Percentiles rank a stretch among this genome's conserved stretches.
Conservation (phyloP, 192 early-diverging fungal species). For the Chytriomyces sp. region DNA sequence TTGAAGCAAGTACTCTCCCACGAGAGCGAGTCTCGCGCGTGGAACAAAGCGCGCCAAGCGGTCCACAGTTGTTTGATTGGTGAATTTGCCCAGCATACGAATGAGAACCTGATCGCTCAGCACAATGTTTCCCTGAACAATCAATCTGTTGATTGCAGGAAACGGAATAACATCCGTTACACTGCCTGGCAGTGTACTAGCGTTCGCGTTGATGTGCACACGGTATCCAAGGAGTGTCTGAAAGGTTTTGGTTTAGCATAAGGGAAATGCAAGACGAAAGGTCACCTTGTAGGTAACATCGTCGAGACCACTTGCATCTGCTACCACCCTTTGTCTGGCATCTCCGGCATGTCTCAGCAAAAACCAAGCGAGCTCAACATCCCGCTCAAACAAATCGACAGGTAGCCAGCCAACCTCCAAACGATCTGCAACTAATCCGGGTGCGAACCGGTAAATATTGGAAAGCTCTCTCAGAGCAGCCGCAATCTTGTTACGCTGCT, state of each 20-base stretch:
- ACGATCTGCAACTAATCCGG: conserved; percentile 14
- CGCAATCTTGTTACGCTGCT: conserved; percentile 24
- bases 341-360: conserved; percentile 32
- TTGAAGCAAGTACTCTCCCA: conserved; percentile 12
- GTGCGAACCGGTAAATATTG: conserved; percentile 33
- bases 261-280: not conserved
- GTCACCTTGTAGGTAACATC: conserved; percentile 21
- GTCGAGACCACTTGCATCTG: conserved; percentile 13
- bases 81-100: conserved; percentile 9
- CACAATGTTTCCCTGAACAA: conserved; percentile 14
- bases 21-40: not conserved
- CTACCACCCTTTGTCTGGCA: not conserved
- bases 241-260: not conserved
- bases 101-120: conserved; percentile 20
- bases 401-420: conserved; percentile 27
- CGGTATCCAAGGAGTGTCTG: conserved; percentile 33
- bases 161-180: conserved; percentile 15
- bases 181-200: conserved; percentile 2
- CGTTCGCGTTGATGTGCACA: conserved; percentile 1
- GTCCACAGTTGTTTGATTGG: conserved; percentile 11
- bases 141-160: conserved; percentile 14
- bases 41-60: conserved; percentile 27
- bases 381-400: conserved; percentile 31
- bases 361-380: conserved; percentile 36
- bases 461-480: conserved; percentile 30